A percentile compares a stretch with the other conserved stretches of the same genome.
phyloP scores from a whole-genome alignment of 371 early-diverging fungal species.

The Mortierella sp. region DNA sequence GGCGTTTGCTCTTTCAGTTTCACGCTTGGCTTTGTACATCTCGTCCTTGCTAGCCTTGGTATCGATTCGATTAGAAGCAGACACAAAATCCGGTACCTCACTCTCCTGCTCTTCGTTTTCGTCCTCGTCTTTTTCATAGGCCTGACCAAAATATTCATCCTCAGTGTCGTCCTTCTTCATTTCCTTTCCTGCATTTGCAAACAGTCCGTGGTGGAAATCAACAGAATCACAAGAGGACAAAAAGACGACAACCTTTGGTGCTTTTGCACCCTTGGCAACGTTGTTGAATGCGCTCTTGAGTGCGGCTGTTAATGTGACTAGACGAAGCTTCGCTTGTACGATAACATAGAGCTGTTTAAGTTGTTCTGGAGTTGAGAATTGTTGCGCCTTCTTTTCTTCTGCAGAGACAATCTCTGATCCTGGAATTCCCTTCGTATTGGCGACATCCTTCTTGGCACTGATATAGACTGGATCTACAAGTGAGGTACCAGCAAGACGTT shows the following conservation, averaged over 20 bases:
- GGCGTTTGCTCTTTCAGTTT: conserved; percentile 54
- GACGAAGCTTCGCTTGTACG: conserved; percentile 90
- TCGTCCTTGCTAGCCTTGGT: conserved; percentile 43
- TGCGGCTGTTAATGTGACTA: conserved; percentile 85
- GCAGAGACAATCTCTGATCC: conserved; percentile 57
- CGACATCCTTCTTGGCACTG: conserved; percentile 58
- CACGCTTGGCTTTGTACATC: conserved; percentile 41
- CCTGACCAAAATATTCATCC: conserved; percentile 49
- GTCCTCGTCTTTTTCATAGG: conserved; percentile 53
- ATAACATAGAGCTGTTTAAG: conserved; percentile 87
- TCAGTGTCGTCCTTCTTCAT: conserved; percentile 56
- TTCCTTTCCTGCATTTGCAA: conserved; percentile 70
- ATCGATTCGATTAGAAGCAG: conserved; percentile 43
- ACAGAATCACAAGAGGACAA: conserved; percentile 92
- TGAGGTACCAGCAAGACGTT: conserved; percentile 82
- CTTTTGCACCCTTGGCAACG: conserved; percentile 60
- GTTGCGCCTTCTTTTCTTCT: conserved; percentile 50
- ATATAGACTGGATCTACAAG: conserved; percentile 80
- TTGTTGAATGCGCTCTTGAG: conserved; percentile 65
- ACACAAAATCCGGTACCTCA: conserved; percentile 45
- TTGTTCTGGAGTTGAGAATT: conserved; percentile 81
- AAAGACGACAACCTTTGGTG: conserved; percentile 87
- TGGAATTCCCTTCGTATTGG: conserved; percentile 35
- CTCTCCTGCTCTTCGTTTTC: conserved; percentile 57
- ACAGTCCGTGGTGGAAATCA: conserved; percentile 89